A percentile compares a stretch with the other conserved stretches of the same genome.
phyloP scores from a whole-genome alignment of 164 flowering plant species.

The Annona cherimola region DNA sequence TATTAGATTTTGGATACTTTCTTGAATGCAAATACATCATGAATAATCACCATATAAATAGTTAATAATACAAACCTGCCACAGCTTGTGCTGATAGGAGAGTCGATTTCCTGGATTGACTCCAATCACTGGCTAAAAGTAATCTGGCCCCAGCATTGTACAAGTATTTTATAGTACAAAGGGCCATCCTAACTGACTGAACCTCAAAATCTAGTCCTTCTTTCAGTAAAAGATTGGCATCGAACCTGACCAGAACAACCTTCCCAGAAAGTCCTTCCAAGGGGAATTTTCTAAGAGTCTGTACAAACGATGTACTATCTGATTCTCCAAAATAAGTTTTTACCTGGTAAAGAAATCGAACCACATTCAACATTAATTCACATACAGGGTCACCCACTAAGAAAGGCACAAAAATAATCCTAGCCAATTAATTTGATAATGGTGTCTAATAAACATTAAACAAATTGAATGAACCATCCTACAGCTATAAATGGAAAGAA shows the following conservation, averaged over 20 bases:
- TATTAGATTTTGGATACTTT: background rate
- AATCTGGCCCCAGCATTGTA: conserved; percentile 63
- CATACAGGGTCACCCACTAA: background rate
- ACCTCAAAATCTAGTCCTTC: conserved; percentile 15
- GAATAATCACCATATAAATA: background rate
- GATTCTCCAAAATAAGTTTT: conserved; percentile 19
- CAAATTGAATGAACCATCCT: background rate
- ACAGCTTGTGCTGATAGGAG: conserved; percentile 28
- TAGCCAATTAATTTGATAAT: background rate
- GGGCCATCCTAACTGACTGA: conserved; percentile 26
- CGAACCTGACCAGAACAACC: conserved; percentile 75
- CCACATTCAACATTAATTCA: background rate
- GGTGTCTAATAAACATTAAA: background rate
- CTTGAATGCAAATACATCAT: background rate
- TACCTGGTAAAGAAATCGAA: conserved; percentile 24
- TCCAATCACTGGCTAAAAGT: conserved; percentile 57
- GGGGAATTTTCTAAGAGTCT: conserved; percentile 57
- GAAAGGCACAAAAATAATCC: background rate
- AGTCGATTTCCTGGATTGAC: conserved; percentile 15
- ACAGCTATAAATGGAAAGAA: too few relatives aligned
- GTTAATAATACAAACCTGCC: conserved; percentile 44
- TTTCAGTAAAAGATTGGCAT: conserved; percentile 41
- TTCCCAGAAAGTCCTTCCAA: conserved; percentile 51
- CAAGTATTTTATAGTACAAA: conserved; percentile 54
- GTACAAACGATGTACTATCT: conserved; percentile 37